Evolutionary conservation across 78 protist genomes (phyloP).

Genomic region (Pelomyxa schiedti): DNA sequence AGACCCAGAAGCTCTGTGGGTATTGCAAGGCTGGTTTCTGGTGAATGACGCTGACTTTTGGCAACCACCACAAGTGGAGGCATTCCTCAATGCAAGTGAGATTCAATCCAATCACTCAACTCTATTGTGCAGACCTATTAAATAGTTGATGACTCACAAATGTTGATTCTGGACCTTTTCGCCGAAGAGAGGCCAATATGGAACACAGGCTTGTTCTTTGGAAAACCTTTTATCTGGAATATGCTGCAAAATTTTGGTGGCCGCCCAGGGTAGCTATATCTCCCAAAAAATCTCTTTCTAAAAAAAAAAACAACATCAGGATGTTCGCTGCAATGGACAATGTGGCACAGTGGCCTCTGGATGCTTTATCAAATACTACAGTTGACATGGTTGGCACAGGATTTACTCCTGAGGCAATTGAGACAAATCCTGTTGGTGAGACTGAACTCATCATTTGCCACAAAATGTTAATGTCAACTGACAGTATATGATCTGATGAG

Average conservation of each 20-base stretch:
- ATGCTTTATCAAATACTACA: background rate
- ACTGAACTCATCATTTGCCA: no score
- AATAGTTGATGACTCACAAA: no score
- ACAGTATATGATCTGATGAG: conserved; percentile 59
- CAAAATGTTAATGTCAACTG: no score
- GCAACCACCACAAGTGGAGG: conserved; percentile 27
- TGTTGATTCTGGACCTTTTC: conserved; percentile 60
- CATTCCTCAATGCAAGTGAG: conserved; percentile 60
- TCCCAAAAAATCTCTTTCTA: no score
- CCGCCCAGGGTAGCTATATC: no score
- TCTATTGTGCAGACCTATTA: no score
- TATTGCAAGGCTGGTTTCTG: conserved; percentile 74
- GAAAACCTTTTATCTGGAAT: conserved; percentile 60
- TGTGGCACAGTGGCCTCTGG: conserved; percentile 34
- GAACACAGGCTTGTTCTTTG: conserved; percentile 59
- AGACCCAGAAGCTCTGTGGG: conserved; percentile 75
- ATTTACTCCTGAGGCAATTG: conserved; percentile 70
- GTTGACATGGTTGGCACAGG: conserved; percentile 63
- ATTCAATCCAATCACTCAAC: no score
- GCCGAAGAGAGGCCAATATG: conserved; percentile 53
- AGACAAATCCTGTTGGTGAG: conserved; percentile 37
- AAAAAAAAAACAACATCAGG: no score
- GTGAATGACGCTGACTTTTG: conserved; percentile 43
- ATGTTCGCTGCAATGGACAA: conserved; percentile 47
- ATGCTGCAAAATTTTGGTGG: conserved; percentile 79